Percentiles rank a stretch among this genome's conserved stretches.
Evolutionary conservation across 2,329 filamentous ascomycete species (phyloP).

Genomic region (Ophiostoma sp.): DNA sequence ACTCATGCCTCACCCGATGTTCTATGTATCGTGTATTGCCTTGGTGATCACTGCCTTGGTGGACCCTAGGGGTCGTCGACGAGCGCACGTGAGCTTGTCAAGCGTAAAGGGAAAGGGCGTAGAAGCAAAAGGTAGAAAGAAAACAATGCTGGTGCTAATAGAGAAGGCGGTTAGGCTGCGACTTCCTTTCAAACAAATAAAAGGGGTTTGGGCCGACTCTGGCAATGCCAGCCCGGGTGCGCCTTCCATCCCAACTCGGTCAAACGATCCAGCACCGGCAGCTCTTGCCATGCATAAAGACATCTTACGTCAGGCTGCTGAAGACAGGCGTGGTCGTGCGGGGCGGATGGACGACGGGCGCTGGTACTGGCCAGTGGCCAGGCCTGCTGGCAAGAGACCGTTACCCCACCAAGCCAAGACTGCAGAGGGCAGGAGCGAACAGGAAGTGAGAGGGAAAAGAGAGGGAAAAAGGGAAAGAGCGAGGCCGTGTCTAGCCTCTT

Average conservation of each 20-base stretch:
- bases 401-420: conserved; percentile 14
- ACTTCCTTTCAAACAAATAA: not conserved
- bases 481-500: not conserved
- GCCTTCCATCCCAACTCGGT: too few relatives aligned
- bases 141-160: not conserved
- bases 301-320: conserved; percentile 1
- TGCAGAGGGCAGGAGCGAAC: not conserved
- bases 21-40: conserved; percentile 3
- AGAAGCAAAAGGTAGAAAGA: not conserved
- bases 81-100: conserved; percentile 1
- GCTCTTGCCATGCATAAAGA: too few relatives aligned
- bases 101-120: not conserved
- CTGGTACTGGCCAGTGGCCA: not conserved
- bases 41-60: not conserved
- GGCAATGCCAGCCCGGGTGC: too few relatives aligned
- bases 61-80: conserved; percentile 1
- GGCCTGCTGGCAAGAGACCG: not conserved
- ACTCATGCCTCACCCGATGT: not conserved
- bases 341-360: conserved; percentile 7
- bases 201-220: not conserved
- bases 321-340: conserved; percentile 1
- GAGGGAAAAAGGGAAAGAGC: not conserved
- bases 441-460: not conserved
- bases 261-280: too few relatives aligned
- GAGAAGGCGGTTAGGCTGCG: not conserved